These are phyloP conservation scores for Naganishia vaughanmartiniae DNA, from an alignment of 768 basidiomycete genomes.

Conservation along the genomic window DNA sequence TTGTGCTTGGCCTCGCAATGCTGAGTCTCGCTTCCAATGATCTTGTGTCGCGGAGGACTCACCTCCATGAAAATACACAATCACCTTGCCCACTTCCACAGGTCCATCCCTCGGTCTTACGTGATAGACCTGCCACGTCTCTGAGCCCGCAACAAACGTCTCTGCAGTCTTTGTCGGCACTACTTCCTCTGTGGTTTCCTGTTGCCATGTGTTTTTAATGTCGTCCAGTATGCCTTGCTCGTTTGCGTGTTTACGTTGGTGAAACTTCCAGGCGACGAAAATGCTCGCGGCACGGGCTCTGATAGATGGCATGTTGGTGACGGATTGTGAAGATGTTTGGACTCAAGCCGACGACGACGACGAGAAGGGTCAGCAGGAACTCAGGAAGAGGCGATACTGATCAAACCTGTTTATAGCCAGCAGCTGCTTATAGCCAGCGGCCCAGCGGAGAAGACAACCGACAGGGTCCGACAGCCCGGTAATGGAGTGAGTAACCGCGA, in stretches of 20 bases:
- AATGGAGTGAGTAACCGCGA: too few relatives aligned
- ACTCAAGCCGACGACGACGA: not conserved
- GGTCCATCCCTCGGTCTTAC: not conserved
- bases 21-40: too few relatives aligned
- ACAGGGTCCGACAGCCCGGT: too few relatives aligned
- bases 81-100: conserved; percentile 25
- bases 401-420: too few relatives aligned
- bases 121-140: conserved; percentile 31
- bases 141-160: not conserved
- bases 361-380: too few relatives aligned
- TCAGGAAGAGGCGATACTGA: too few relatives aligned
- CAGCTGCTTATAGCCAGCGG: too few relatives aligned
- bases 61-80: conserved; percentile 37
- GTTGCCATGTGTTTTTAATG: not conserved
- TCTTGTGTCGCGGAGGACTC: conserved; percentile 14
- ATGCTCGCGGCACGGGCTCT: not conserved
- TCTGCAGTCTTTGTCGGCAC: conserved; percentile 9
- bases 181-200: not conserved
- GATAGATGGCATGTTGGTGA: conserved; percentile 14
- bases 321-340: too few relatives aligned
- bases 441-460: too few relatives aligned
- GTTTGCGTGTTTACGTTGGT: not conserved
- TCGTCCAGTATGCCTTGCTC: not conserved
- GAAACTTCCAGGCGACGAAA: not conserved
- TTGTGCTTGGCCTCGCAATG: too few relatives aligned